Conservation (phyloP, 2,329 filamentous ascomycete genomes). For the Xylariomycetidae sp. region DNA sequence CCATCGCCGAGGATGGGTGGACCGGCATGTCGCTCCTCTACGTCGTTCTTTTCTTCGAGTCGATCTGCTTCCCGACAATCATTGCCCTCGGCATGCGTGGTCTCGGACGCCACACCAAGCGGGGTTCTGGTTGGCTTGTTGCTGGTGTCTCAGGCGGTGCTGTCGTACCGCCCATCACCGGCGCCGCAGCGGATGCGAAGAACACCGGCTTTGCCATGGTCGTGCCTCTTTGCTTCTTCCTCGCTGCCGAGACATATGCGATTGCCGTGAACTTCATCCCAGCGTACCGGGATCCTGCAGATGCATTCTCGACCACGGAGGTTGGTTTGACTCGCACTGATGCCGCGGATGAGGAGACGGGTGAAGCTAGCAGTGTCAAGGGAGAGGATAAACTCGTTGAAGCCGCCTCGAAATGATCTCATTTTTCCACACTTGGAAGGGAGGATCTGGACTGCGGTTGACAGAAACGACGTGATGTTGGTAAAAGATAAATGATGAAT, state of each 20-base stretch:
- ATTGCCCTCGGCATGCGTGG: constrained; percentile 71
- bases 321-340: constrained; percentile 29
- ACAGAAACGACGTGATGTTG: not conserved
- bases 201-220: constrained; percentile 58
- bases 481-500: too few relatives aligned
- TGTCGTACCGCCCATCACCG: constrained; percentile 65
- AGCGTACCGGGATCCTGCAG: constrained; percentile 55
- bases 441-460: too few relatives aligned
- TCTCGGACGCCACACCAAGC: constrained; percentile 69
- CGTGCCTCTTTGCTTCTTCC: constrained; percentile 57
- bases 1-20: constrained; percentile 41
- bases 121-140: constrained; percentile 66
- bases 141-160: constrained; percentile 68
- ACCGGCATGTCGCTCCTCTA: constrained; percentile 57
- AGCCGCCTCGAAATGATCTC: too few relatives aligned
- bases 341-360: constrained; percentile 21
- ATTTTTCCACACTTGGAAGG: not conserved
- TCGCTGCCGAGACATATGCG: constrained; percentile 50
- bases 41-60: constrained; percentile 71
- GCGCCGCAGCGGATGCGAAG: constrained; percentile 58
- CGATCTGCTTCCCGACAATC: constrained; percentile 75
- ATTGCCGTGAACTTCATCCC: constrained; percentile 61
- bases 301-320: constrained; percentile 45
- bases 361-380: constrained; percentile 4
- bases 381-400: constrained; percentile 10